Base-by-base conservation (phyloP, 176 grass and related monocot species). In the Ananas comosus region DNA sequence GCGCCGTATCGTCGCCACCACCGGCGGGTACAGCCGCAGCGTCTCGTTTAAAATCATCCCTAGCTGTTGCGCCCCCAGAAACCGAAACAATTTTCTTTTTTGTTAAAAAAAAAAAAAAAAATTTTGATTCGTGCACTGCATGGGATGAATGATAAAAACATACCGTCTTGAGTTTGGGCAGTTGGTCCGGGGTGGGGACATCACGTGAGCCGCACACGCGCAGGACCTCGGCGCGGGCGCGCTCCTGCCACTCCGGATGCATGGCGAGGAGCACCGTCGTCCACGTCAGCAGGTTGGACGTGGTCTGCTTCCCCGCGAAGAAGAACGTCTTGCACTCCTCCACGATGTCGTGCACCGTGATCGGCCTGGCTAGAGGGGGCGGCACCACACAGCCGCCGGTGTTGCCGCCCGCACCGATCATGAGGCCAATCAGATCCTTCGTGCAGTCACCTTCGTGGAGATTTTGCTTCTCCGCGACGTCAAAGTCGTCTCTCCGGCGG, bases 321-420 rank as follows among this genome's bases (percentile, higher is more conserved):
- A 96, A 96, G 74, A 96, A 96, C 0, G 91, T 96, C 81, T 96
- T 96, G 87, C 91, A 90, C 75, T 96, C 91, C 84, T 99, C 94
- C 47, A 93, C 94, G 28, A 99, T 99, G 79, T 96, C 91, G 42
- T 85, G 83, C 2, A 93, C 89, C 19, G 89, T 88, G 72, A 99
- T 91, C 68, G 72, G 64, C 84, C 75, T 79, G 4, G 52, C 8
- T 9, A 69, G 70, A 29, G 87, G 48, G 12, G 81, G 69, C n/a
- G 82, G 51, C 18, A 51, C 12, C 48, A 56, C 81, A 65, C 9
- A 80, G 58, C 48, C 56, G 24, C 24, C 61, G 70, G 51, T 70
- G 74, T 74, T 64, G 11, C 25, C 25, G 25, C 25, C 25, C 1
- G 89, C 79, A 13, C 85, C 79, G 73, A 96, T 96, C 91, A 96